These are phyloP conservation scores for Curvularia lunata DNA, from an alignment of 2,329 filamentous ascomycete genomes.

Conservation along the genomic window DNA sequence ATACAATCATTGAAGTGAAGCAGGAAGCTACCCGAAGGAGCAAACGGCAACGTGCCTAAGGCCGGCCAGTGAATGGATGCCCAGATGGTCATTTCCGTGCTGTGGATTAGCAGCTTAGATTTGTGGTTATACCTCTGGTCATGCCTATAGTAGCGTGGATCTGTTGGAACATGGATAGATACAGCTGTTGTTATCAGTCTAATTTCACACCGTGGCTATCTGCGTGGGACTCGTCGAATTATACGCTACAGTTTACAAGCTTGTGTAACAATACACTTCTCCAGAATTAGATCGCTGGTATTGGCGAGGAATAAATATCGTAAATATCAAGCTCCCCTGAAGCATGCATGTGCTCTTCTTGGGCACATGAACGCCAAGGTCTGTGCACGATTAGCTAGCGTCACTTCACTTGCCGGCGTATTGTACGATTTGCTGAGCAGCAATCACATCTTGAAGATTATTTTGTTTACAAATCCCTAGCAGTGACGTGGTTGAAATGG, in stretches of 20 bases:
- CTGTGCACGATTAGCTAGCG: neutral
- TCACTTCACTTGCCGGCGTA: neutral
- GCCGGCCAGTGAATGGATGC: neutral
- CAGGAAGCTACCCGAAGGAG: constrained; percentile 8
- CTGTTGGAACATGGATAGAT: neutral
- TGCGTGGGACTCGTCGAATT: neutral
- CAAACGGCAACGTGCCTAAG: constrained; percentile 10
- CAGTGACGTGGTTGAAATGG: neutral
- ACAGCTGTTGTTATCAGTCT: neutral
- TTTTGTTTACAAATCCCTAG: neutral
- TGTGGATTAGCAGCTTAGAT: neutral
- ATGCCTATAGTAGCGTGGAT: neutral
- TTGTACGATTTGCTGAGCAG: neutral
- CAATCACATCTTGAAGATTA: neutral
- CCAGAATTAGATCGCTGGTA: neutral
- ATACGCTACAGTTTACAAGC: neutral
- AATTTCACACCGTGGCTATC: neutral
- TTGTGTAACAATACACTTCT: neutral
- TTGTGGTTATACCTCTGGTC: neutral
- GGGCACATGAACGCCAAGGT: neutral
- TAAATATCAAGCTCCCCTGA: neutral
- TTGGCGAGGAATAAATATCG: neutral
- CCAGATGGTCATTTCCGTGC: no score
- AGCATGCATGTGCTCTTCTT: neutral
- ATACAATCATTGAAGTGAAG: neutral